phyloP scores from a whole-genome alignment of 2,329 filamentous ascomycete genomes.

The Cercospora sesami region DNA sequence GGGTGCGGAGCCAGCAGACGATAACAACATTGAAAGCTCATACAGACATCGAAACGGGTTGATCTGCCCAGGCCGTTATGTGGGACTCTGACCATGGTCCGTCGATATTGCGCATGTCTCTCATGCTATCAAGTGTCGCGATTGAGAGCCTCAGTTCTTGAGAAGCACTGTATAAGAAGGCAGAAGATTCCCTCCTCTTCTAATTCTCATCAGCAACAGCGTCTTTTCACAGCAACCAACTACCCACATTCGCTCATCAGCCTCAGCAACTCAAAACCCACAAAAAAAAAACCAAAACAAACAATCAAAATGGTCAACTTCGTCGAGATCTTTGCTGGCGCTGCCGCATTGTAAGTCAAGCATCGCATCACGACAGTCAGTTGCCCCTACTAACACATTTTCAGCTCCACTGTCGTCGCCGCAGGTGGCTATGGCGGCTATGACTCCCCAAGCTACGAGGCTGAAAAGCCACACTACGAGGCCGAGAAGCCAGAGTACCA shows the following conservation, averaged over 20 bases:
- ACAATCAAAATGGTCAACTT: slow-evolving; percentile 8
- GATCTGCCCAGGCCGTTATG: not conserved
- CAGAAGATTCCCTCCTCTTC: not conserved
- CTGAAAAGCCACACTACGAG: slow-evolving; percentile 1
- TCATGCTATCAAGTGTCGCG: not conserved
- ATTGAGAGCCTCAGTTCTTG: not conserved
- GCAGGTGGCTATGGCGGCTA: not conserved
- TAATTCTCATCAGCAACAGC: not conserved
- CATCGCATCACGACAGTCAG: not conserved
- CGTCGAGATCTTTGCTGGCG: slow-evolving; percentile 4
- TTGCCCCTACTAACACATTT: not conserved
- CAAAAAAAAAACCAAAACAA: not conserved
- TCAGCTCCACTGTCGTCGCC: slow-evolving; percentile 4
- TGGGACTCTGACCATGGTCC: not conserved
- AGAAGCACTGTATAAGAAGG: not conserved
- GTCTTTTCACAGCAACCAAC: slow-evolving; percentile 2
- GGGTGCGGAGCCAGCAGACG: not conserved
- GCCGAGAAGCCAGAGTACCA: not conserved
- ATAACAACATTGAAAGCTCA: not conserved
- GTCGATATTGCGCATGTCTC: slow-evolving; percentile 5
- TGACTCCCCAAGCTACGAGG: not conserved
- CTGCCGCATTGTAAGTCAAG: slow-evolving; percentile 2
- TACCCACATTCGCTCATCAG: slow-evolving; percentile 4
- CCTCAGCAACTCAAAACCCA: not conserved
- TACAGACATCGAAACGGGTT: not conserved